These are phyloP conservation scores for Dissophora globulifera DNA, from an alignment of 192 early-diverging fungal species.

Conservation along the genomic window DNA sequence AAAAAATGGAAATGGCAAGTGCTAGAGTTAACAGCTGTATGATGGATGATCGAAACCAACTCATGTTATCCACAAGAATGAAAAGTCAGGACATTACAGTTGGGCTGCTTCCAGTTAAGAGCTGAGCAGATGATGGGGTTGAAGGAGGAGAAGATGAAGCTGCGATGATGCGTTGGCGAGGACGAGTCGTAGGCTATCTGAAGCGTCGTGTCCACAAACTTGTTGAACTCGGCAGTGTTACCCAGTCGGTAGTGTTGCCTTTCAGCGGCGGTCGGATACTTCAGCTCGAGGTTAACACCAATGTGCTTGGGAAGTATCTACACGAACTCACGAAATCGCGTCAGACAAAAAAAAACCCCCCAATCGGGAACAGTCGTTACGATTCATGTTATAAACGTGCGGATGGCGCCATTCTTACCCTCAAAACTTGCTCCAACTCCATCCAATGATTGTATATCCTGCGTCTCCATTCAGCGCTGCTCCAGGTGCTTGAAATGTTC, in stretches of 20 bases:
- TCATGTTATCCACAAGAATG: not conserved
- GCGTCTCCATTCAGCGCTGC: conserved; percentile 30
- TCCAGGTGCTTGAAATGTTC: conserved; percentile 11
- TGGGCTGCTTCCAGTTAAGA: conserved; percentile 99
- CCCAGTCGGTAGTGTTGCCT: conserved; percentile 58
- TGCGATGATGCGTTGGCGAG: conserved; percentile 41
- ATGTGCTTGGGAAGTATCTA: conserved; percentile 74
- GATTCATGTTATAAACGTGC: no score
- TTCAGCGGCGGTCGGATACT: conserved; percentile 83
- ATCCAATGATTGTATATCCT: conserved; percentile 55
- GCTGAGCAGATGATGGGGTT: conserved; percentile 92
- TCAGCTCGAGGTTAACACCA: conserved; percentile 90
- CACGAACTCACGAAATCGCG: not conserved
- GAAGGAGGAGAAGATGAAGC: conserved; percentile 88
- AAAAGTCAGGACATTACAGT: conserved; percentile 65
- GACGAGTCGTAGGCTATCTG: conserved; percentile 85
- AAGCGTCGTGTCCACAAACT: conserved; percentile 90
- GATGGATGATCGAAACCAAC: no score
- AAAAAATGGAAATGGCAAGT: not conserved
- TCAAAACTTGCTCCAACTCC: conserved; percentile 76
- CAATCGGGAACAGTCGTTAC: no score
- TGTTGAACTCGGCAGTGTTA: conserved; percentile 78
- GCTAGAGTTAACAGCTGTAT: not conserved
- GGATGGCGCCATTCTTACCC: conserved; percentile 68
- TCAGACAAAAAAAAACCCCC: no score